Evolutionary conservation across 2,329 filamentous ascomycete genomes (phyloP), one percentile per base, ranked within the genome.

Genomic region (Beauveria sp.): DNA sequence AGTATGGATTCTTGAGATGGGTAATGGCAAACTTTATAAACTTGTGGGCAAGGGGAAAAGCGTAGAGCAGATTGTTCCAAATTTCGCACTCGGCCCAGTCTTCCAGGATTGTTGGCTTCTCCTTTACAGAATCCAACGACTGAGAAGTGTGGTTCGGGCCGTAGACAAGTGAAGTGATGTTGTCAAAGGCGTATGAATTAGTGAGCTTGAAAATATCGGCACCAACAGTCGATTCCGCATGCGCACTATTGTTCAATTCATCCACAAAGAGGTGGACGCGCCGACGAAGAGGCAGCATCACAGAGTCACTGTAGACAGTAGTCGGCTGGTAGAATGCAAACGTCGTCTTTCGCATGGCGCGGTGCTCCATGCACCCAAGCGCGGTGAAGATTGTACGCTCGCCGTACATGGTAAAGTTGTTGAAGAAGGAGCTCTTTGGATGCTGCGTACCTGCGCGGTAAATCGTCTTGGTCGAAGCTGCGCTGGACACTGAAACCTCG

Each of bases 341-440:
- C 3, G 54, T 57, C 20, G 54, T 38, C 54, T 57, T 57, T 7
- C 54, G 54, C 54, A 49, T 49, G 26, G 54, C 54, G 28, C 54
- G 54, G 43, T 57, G 54, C 28, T 57, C 54, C 43, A 49, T 46
- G 54, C 54, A 57, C 1, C 28, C 43, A 8, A 57, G 54, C 3
- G 54, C 54, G 9, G 54, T 57, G 42, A 57, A 57, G 54, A 57
- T 49, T 12, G 54, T 57, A 14, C 54, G 54, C 43, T 57, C 54
- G 28, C 54, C 54, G 28, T 57, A 57, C 43, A 57, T 24, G 54
- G 54, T 57, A 7, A 57, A 57, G 54, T 57, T 57, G 54, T 57
- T 34, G 43, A 57, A 57, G 43, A 57, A 57, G 20, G 43, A 12
- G 20, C 54, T 57, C 43, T 57, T 57, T 28, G 54, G 54, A 9